Evolutionary conservation across 2,329 filamentous ascomycete genomes (phyloP).

Genomic region (Paracoccidioides lutzii): DNA sequence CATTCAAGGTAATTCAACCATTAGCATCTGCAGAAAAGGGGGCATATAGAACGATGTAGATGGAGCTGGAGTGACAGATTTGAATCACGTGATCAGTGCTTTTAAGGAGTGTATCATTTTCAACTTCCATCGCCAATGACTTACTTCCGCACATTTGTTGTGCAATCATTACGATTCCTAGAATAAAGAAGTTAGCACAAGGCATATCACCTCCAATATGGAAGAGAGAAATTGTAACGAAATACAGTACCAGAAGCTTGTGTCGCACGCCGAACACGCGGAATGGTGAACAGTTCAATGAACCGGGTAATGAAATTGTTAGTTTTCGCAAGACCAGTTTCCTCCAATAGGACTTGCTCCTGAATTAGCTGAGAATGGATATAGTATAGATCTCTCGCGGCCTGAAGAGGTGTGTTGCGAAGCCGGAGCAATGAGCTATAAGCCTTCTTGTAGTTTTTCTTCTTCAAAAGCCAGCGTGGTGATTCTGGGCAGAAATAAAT

Average conservation of each 20-base stretch:
- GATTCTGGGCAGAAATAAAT: conserved; percentile 53
- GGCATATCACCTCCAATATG: not conserved
- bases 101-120: not conserved
- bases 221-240: not conserved
- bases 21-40: not conserved
- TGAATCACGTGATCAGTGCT: too few relatives aligned
- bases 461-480: conserved; percentile 55
- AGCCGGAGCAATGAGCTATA: conserved; percentile 45
- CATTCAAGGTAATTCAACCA: not conserved
- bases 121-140: conserved; percentile 12
- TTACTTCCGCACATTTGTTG: conserved; percentile 26
- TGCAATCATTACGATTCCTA: conserved; percentile 18
- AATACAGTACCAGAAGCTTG: conserved; percentile 14
- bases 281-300: conserved; percentile 20
- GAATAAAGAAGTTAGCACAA: not conserved
- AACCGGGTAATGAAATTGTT: conserved; percentile 39
- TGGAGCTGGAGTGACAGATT: too few relatives aligned
- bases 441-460: conserved; percentile 48
- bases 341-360: conserved; percentile 28
- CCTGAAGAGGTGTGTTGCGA: conserved; percentile 49
- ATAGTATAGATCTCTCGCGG: conserved; percentile 47
- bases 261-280: conserved; percentile 20
- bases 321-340: conserved; percentile 21
- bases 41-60: not conserved
- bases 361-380: conserved; percentile 33